Evolutionary conservation across 2,329 filamentous ascomycete genomes (phyloP).

Genomic region (Zasmidium cellare): DNA sequence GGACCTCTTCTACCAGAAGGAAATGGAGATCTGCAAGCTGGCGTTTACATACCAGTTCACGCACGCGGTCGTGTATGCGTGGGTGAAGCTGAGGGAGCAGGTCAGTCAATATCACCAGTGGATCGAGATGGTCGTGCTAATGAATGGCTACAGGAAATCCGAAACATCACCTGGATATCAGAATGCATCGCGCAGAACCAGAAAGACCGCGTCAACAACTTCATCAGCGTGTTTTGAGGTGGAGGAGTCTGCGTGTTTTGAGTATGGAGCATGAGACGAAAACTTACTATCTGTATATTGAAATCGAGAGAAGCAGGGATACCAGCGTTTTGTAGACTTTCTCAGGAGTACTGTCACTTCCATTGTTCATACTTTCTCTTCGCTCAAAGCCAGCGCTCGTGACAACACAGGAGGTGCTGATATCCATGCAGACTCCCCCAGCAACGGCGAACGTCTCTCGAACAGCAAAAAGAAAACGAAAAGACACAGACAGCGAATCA

Average conservation of each 20-base stretch:
- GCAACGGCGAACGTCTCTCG: no score
- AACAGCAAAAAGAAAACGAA: no score
- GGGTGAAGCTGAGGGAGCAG: conserved; percentile 97
- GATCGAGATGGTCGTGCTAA: not conserved
- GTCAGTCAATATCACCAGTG: conserved; percentile 52
- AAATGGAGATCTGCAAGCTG: conserved; percentile 96
- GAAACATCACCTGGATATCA: conserved; percentile 99
- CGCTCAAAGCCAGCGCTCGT: no score
- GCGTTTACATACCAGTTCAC: conserved; percentile 97
- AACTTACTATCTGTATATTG: not conserved
- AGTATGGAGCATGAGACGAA: not conserved
- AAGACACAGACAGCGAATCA: no score
- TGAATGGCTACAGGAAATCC: conserved; percentile 75
- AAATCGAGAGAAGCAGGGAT: not conserved
- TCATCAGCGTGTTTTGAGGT: conserved; percentile 87
- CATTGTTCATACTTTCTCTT: no score
- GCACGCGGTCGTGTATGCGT: conserved; percentile 91
- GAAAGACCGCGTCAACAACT: conserved; percentile 98
- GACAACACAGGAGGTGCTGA: no score
- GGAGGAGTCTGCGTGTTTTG: not conserved
- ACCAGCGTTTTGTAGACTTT: not conserved
- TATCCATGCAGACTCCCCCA: no score
- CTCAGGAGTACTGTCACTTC: no score
- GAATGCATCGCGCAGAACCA: conserved; percentile 99
- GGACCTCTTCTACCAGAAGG: conserved; percentile 98